phyloP scores from a whole-genome alignment of 192 early-diverging fungal genomes.

The Podila clonocystis region DNA sequence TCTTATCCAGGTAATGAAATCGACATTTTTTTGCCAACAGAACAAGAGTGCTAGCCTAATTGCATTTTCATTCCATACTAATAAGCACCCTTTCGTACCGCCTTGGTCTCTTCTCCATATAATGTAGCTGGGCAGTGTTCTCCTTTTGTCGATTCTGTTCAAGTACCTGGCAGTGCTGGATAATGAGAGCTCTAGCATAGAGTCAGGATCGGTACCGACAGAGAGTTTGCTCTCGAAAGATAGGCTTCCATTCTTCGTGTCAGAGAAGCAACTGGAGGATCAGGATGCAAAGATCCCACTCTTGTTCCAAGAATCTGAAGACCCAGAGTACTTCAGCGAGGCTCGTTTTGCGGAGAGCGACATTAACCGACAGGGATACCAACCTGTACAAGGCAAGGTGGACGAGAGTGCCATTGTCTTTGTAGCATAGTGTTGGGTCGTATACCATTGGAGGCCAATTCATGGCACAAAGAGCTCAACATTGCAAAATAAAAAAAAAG shows the following conservation, averaged over 20 bases:
- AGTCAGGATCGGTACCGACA: too few relatives aligned
- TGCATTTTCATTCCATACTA: not conserved
- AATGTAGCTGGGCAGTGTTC: not conserved
- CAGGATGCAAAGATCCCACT: not conserved
- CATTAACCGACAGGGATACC: not conserved
- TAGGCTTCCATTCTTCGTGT: not conserved
- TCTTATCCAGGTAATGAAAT: not conserved
- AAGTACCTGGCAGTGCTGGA: not conserved
- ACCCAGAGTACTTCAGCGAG: not conserved
- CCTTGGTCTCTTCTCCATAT: not conserved
- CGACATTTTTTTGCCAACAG: not conserved
- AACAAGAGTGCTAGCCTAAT: not conserved
- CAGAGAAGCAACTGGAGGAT: conserved; percentile 1
- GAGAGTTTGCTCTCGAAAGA: not conserved
- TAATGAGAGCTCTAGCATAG: not conserved
- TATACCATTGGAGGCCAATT: too few relatives aligned
- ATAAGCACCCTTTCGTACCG: not conserved
- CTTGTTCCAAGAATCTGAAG: not conserved
- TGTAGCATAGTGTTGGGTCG: not conserved
- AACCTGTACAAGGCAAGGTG: not conserved
- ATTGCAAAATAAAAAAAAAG: not conserved
- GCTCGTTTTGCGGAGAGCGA: not conserved
- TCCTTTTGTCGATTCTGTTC: conserved; percentile 1
- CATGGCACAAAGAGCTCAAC: not conserved
- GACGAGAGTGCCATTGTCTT: not conserved